Evolutionary conservation across 2,329 filamentous ascomycete species (phyloP), one percentile per base, ranked within the genome.

Genomic region (Fusarium albidum): DNA sequence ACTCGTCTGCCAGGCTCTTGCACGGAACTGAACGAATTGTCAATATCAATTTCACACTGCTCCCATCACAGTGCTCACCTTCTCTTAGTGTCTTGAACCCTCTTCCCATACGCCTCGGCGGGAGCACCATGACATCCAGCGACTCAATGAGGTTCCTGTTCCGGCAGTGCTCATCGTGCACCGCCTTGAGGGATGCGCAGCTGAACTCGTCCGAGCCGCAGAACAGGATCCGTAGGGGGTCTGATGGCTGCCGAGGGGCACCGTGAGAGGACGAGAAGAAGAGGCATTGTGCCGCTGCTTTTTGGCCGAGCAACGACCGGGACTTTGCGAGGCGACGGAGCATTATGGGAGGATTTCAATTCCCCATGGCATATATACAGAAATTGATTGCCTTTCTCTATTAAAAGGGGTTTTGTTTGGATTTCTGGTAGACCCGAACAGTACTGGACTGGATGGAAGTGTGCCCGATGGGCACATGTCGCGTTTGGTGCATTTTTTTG

Each of bases 141-240:
- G 90, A 92, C 51, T 81, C 79, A 48, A 96, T 86, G 10, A 85
- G 75, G 14, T 74, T 74, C 7, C 75, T 80, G 49, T 80, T 80
- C 46, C 67, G 68, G 21, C 71, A 55, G 45, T 86, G 81, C 68
- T 91, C 88, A 6, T 75, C 68, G 64, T 88, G 73, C 28, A 99
- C 76, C 6, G 90, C 89, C 52, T 77, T 77, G 42, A 99, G 78
- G 2, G 92, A 91, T 45, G 82, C 83, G 66, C 89, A 89, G 76
- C 94, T 97, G 74, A 98, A 96, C 3, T 87, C 81, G 72, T 99
- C 95, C 4, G 94, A 95, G 58, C 95, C 95, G 75, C 93, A 98
- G 75, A 97, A 99, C 5, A 99, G 82, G 47, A 99, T 92, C 28
- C 87, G 83, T 27, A 99, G 79, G 4, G 91, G 90, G 5, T 85